phyloP scores from a whole-genome alignment of 2,329 filamentous ascomycete genomes.

The Cladosporium halotolerans region DNA sequence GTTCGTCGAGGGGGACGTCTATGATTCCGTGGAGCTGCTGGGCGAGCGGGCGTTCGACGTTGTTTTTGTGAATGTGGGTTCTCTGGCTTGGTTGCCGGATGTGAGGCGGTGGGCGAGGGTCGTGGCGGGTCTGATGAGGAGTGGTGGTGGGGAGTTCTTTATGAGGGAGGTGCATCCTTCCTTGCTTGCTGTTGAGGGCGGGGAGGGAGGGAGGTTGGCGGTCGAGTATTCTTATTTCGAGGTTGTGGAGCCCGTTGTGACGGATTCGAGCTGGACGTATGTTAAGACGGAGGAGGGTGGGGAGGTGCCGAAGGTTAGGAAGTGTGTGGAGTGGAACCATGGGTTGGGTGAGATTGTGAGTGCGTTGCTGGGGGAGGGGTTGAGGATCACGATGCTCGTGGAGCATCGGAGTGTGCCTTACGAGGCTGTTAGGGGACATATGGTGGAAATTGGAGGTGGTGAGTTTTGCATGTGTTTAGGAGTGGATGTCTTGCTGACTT shows the following conservation, averaged over 20 bases:
- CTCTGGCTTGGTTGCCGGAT: conserved; percentile 19
- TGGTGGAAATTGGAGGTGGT: conserved; percentile 13
- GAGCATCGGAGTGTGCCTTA: conserved; percentile 20
- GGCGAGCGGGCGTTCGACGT: conserved; percentile 13
- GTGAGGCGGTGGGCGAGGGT: conserved; percentile 16
- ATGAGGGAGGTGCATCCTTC: conserved; percentile 19
- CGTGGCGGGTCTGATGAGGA: conserved; percentile 12
- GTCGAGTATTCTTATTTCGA: conserved; percentile 19
- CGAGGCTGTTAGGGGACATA: conserved; percentile 17
- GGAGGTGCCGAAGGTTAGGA: conserved; percentile 11
- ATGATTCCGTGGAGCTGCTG: conserved; percentile 12
- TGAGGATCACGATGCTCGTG: conserved; percentile 15
- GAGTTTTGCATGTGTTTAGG: neutral
- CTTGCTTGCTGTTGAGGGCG: conserved; percentile 12
- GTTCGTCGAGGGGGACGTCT: conserved; percentile 15
- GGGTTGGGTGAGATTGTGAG: conserved; percentile 19
- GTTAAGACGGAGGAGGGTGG: conserved; percentile 11
- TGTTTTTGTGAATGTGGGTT: conserved; percentile 20
- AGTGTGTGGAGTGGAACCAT: conserved; percentile 19
- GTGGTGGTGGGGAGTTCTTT: conserved; percentile 16
- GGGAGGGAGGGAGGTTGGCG: conserved; percentile 11
- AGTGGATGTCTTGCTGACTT: neutral
- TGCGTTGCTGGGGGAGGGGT: conserved; percentile 16
- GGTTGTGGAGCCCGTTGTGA: conserved; percentile 10
- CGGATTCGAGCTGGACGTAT: conserved; percentile 13